Conservation (phyloP, 306 rosid species). For the Malus fusca region DNA sequence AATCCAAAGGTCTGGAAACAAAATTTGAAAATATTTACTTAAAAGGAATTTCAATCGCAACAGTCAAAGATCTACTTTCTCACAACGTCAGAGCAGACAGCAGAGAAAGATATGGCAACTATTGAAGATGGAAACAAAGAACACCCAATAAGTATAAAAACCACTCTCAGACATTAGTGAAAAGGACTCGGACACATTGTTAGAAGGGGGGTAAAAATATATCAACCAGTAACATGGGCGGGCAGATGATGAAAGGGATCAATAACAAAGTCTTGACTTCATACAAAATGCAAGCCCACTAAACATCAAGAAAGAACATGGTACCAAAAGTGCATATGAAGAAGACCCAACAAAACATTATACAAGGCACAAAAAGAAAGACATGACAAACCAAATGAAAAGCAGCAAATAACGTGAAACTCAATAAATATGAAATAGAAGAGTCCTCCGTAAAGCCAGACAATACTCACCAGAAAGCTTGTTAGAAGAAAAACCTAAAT, state of each 20-base stretch:
- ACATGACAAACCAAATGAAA: neutral
- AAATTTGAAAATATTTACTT: neutral
- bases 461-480: slow-evolving; percentile 56
- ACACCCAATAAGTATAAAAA: neutral
- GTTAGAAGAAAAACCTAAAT: slow-evolving; percentile 34
- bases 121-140: neutral
- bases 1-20: neutral
- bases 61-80: neutral
- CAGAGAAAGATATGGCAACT: too few relatives aligned
- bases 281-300: neutral
- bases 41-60: neutral
- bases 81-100: neutral
- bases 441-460: neutral
- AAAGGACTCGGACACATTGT: neutral
- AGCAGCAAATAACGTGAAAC: neutral
- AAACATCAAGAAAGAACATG: neutral
- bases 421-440: neutral
- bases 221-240: neutral
- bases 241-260: neutral
- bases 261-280: neutral
- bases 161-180: neutral
- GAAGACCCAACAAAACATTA: neutral
- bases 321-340: neutral
- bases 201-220: neutral
- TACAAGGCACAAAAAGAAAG: neutral